Percentiles rank a stretch among this genome's conserved stretches.
Evolutionary conservation across 2,329 filamentous ascomycete genomes (phyloP).

Genomic region (Nakataea oryzae): DNA sequence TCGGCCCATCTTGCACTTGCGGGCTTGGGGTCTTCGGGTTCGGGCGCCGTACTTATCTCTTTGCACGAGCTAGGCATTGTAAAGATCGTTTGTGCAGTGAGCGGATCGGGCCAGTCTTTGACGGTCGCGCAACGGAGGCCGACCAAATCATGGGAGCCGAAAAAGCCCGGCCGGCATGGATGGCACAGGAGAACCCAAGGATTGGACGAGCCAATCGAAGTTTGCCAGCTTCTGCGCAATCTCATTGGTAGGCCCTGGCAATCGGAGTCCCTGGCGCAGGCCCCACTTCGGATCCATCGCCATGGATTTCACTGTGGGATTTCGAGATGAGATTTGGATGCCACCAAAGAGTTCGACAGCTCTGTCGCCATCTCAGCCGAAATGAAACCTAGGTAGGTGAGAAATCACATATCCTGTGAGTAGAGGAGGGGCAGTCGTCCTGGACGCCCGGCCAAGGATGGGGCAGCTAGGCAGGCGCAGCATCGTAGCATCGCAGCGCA

Average conservation of each 20-base stretch:
- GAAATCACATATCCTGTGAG: too few relatives aligned
- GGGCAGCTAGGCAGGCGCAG: too few relatives aligned
- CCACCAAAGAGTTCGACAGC: too few relatives aligned
- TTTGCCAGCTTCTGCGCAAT: background rate
- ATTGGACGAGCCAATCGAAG: background rate
- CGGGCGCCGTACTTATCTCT: slow-evolving; percentile 68
- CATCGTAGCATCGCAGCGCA: too few relatives aligned
- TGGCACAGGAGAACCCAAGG: background rate
- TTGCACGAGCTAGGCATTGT: slow-evolving; percentile 85
- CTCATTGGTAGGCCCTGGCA: background rate
- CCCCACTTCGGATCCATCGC: background rate
- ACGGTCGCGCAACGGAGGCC: background rate
- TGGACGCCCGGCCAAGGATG: too few relatives aligned
- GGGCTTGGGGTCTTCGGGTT: background rate
- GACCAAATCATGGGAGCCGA: background rate
- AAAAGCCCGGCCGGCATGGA: background rate
- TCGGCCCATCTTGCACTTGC: background rate
- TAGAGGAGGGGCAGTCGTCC: too few relatives aligned
- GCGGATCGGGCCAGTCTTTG: background rate
- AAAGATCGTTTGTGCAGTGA: background rate
- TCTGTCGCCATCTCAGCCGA: too few relatives aligned
- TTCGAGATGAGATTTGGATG: too few relatives aligned
- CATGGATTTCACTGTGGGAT: too few relatives aligned
- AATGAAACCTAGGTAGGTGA: too few relatives aligned
- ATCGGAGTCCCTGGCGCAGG: background rate